Evolutionary conservation across 495 filamentous ascomycete species (phyloP).

Genomic region (Daldinia concentrica): DNA sequence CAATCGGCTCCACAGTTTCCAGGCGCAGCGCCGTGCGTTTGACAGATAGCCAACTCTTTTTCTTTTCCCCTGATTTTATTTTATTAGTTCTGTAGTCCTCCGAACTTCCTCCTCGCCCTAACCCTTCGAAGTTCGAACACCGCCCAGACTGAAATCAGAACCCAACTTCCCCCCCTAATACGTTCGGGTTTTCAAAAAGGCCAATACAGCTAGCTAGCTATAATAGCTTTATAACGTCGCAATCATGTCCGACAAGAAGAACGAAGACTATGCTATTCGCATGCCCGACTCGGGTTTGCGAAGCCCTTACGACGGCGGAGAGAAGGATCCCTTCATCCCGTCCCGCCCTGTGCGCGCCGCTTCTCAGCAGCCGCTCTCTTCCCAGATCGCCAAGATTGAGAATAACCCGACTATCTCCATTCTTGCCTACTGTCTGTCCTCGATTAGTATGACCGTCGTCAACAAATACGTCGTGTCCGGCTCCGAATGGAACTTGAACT

Average conservation of each 20-base stretch:
- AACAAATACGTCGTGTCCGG: slow-evolving; percentile 99
- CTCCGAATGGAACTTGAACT: slow-evolving; percentile 92
- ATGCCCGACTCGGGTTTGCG: slow-evolving; percentile 63
- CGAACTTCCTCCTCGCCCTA: slow-evolving; percentile 33
- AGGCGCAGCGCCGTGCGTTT: slow-evolving; percentile 39
- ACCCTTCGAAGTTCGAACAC: slow-evolving; percentile 32
- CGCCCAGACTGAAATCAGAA: slow-evolving; percentile 22
- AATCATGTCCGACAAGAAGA: slow-evolving; percentile 77
- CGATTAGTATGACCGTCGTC: slow-evolving; percentile 98
- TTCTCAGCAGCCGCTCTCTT: slow-evolving; percentile 31
- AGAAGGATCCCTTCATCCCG: slow-evolving; percentile 64
- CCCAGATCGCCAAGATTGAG: slow-evolving; percentile 59
- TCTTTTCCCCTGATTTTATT: slow-evolving; percentile 35
- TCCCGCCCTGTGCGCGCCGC: slow-evolving; percentile 37
- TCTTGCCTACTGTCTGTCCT: slow-evolving; percentile 89
- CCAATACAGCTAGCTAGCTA: slow-evolving; percentile 50
- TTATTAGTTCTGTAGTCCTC: slow-evolving; percentile 13
- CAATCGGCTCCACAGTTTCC: slow-evolving; percentile 32
- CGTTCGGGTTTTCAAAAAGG: slow-evolving; percentile 63
- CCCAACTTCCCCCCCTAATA: slow-evolving; percentile 2
- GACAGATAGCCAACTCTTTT: slow-evolving; percentile 39
- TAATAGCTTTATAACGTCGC: slow-evolving; percentile 45
- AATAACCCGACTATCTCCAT: slow-evolving; percentile 84
- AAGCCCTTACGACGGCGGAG: slow-evolving; percentile 56
- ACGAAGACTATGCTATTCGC: slow-evolving; percentile 79